phyloP scores from a whole-genome alignment of 2,329 filamentous ascomycete genomes.

The Orbilia blumenaviensis region DNA sequence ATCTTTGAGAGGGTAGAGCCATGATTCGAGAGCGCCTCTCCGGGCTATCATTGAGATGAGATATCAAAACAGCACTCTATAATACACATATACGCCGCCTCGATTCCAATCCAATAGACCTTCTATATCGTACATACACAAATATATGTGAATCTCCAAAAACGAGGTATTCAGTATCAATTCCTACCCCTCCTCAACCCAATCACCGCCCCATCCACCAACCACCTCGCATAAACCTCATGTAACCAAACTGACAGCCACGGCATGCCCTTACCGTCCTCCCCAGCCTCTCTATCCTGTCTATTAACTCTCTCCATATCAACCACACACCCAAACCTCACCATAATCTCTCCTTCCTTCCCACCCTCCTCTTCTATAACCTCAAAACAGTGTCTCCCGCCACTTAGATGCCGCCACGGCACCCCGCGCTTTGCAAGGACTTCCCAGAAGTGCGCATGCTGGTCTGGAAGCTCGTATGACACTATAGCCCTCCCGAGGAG shows the following conservation, averaged over 20 bases:
- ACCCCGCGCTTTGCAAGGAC: slow-evolving; percentile 25
- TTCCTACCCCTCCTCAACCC: slow-evolving; percentile 8
- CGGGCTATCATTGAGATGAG: slow-evolving; percentile 11
- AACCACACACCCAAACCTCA: slow-evolving; percentile 44
- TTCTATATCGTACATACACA: background rate
- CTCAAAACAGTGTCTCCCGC: slow-evolving; percentile 48
- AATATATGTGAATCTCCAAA: background rate
- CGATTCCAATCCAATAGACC: background rate
- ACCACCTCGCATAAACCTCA: slow-evolving; percentile 51
- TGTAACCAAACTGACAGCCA: slow-evolving; percentile 31
- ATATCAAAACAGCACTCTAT: no score
- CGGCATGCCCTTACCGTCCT: slow-evolving; percentile 46
- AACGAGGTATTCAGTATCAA: background rate
- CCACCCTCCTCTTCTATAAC: background rate
- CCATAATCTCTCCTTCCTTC: slow-evolving; percentile 6
- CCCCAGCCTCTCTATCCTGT: background rate
- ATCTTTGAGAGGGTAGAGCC: background rate
- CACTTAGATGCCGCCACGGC: slow-evolving; percentile 38
- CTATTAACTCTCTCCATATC: slow-evolving; percentile 47
- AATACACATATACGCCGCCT: background rate
- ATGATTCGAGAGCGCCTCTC: background rate
- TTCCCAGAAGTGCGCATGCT: slow-evolving; percentile 19
- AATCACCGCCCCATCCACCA: slow-evolving; percentile 40
- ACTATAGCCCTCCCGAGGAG: slow-evolving; percentile 24
- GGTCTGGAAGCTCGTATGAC: slow-evolving; percentile 11